phyloP scores from a whole-genome alignment of 148 eudicot species.

The Spergularia bocconei region DNA sequence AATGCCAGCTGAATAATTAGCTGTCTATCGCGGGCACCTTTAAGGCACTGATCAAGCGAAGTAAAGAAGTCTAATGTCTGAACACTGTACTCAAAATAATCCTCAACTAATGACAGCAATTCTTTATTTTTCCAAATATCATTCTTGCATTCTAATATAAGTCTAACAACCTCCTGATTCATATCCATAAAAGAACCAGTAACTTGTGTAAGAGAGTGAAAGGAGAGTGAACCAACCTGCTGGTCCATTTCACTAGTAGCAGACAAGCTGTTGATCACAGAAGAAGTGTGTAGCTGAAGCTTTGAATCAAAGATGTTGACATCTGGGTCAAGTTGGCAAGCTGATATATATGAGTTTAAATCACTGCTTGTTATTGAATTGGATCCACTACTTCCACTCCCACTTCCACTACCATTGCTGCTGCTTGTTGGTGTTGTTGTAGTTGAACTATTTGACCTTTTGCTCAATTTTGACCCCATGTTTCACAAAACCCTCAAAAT shows the following conservation, averaged over 20 bases:
- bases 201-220: constrained; percentile 30
- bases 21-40: constrained; percentile 28
- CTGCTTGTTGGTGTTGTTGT: constrained; percentile 17
- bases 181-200: constrained; percentile 32
- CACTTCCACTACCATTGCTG: constrained; percentile 1
- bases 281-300: constrained; percentile 28
- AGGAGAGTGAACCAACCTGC: constrained; percentile 28
- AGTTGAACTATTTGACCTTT: constrained; percentile 23
- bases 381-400: constrained; percentile 22
- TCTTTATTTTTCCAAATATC: constrained; percentile 42
- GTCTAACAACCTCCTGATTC: constrained; percentile 33
- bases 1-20: constrained; percentile 25
- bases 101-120: constrained; percentile 31
- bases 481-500: constrained; percentile 17
- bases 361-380: constrained; percentile 12
- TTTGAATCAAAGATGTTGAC: constrained; percentile 28
- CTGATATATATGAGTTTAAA: constrained; percentile 29
- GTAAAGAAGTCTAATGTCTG: constrained; percentile 30
- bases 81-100: constrained; percentile 38
- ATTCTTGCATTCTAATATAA: constrained; percentile 30
- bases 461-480: constrained; percentile 31
- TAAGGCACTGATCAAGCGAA: constrained; percentile 32
- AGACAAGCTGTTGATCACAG: constrained; percentile 16
- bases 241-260: background rate
- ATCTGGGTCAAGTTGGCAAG: constrained; percentile 30